These are phyloP conservation scores for Melanopsichium pennsylvanicum DNA, from an alignment of 1,284 basidiomycete genomes.

Conservation along the genomic window DNA sequence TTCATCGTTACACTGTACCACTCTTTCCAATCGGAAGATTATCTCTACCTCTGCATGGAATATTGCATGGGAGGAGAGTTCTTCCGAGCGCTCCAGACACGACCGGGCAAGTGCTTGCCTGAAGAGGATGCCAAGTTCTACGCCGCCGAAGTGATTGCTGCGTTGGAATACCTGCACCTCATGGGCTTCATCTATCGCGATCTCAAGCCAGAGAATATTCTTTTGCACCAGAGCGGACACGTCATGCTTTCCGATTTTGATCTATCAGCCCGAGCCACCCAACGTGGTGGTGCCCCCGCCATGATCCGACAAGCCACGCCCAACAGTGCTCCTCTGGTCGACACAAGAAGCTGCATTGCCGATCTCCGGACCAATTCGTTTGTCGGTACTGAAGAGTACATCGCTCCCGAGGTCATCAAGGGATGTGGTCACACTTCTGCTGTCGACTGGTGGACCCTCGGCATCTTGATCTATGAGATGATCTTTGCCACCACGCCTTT, in stretches of 20 bases:
- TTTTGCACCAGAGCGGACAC: conserved; percentile 91
- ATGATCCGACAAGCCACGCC: conserved; percentile 85
- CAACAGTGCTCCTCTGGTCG: conserved; percentile 90
- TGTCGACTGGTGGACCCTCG: conserved; percentile 99
- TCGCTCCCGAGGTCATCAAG: conserved; percentile 97
- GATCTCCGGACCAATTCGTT: conserved; percentile 99
- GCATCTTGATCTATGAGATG: conserved; percentile 99
- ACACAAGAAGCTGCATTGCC: conserved; percentile 95
- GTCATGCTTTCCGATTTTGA: conserved; percentile 95
- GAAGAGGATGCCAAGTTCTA: conserved; percentile 99
- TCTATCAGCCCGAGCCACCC: conserved; percentile 89
- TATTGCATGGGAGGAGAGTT: conserved; percentile 96
- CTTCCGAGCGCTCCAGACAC: conserved; percentile 97
- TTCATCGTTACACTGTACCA: conserved; percentile 99
- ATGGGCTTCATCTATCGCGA: conserved; percentile 98
- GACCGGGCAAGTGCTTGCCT: conserved; percentile 99
- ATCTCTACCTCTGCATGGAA: conserved; percentile 98
- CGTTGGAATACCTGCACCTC: conserved; percentile 96
- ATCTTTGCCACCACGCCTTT: conserved; percentile 98
- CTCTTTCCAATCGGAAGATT: conserved; percentile 95
- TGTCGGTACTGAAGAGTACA: conserved; percentile 99
- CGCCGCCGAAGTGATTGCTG: conserved; percentile 97
- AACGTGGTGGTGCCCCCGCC: conserved; percentile 80
- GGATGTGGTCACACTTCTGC: conserved; percentile 96
- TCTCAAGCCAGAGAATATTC: conserved; percentile 96